Base-by-base conservation (phyloP, 331 rosid genomes). In the Saraca asoca region DNA sequence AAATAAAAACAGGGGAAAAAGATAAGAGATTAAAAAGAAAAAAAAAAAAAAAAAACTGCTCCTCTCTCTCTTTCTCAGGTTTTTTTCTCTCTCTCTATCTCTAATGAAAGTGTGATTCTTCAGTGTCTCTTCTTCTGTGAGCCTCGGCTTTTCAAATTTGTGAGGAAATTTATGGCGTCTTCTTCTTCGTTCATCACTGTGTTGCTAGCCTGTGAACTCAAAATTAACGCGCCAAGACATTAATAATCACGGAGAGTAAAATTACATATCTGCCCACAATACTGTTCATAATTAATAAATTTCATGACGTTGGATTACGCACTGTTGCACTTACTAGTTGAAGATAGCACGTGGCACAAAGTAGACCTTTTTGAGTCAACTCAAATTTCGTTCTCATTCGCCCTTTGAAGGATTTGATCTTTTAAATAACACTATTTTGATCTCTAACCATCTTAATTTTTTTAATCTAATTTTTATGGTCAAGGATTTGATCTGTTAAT, bases 151-250 rank as follows among this genome's bases (percentile, higher is more conserved):
- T 69, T 71, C 71, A 62, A 64, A 42, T 45, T 24, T 45, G 49
- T 18, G 68, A 68, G 80, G 33, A 64, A 75, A 69, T 68, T 95
- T 91, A 77, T 80, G 81, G 84, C 72, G 88, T 92, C 89, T 54
- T 54, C 78, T 37, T 87, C 94, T 33, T 34, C 60, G 72, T 71
- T 68, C 8, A 48, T 73, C 70, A 50, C 65, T 60, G 33, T 66
- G 62, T 62, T 54, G 48, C 19, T 43, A 48, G 53, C 75, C 72
- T 62, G 44, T 48, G 44, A 54, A 69, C 46, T 24, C 60, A 51
- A 75, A 76, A 78, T 74, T 72, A 69, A 71, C 78, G 64, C 78
- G 84, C 83, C 14, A 13, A 15, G 14, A 62, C 9, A 43, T 12
- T 1, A n/a, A 29, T 50, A 19, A 29, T 44, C 12, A 29, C 0